Conservation (phyloP, 371 early-diverging fungal genomes). For the Mortierella sp. region DNA sequence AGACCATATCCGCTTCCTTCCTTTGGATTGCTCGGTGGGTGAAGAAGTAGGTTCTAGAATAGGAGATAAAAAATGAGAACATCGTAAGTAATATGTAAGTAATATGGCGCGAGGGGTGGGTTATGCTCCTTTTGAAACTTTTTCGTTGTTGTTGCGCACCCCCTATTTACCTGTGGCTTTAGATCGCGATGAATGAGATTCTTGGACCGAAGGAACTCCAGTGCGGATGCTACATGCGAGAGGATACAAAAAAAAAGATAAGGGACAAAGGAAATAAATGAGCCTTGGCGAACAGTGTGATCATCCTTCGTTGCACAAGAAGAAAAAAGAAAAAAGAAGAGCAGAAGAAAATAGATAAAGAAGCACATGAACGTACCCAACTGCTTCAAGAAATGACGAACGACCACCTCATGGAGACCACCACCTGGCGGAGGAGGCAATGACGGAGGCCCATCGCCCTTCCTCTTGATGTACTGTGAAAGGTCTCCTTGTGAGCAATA, state of each 20-base stretch:
- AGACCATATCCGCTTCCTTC: constrained; percentile 61
- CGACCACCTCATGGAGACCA: constrained; percentile 84
- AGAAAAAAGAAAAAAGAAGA: neutral
- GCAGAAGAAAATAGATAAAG: neutral
- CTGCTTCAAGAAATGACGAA: constrained; percentile 88
- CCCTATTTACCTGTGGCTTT: constrained; percentile 87
- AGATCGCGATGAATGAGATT: constrained; percentile 97
- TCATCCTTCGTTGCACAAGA: neutral
- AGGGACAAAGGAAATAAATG: constrained; percentile 10
- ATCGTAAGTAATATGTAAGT: neutral
- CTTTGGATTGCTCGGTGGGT: constrained; percentile 61
- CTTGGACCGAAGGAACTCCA: constrained; percentile 86
- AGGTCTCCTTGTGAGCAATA: constrained; percentile 94
- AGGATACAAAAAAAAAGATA: neutral
- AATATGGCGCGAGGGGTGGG: neutral
- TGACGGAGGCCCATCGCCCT: constrained; percentile 62
- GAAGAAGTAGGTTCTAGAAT: constrained; percentile 81
- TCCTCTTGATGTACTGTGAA: constrained; percentile 86
- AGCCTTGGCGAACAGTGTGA: constrained; percentile 4
- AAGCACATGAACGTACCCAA: constrained; percentile 67
- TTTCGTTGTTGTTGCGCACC: too few relatives aligned
- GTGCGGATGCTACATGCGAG: constrained; percentile 64
- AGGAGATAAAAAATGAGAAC: neutral
- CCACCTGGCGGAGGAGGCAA: constrained; percentile 64
- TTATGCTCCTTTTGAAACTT: neutral